Evolutionary conservation across 208 protist genomes (phyloP).

Genomic region (Acanthamoeba castellanii): DNA sequence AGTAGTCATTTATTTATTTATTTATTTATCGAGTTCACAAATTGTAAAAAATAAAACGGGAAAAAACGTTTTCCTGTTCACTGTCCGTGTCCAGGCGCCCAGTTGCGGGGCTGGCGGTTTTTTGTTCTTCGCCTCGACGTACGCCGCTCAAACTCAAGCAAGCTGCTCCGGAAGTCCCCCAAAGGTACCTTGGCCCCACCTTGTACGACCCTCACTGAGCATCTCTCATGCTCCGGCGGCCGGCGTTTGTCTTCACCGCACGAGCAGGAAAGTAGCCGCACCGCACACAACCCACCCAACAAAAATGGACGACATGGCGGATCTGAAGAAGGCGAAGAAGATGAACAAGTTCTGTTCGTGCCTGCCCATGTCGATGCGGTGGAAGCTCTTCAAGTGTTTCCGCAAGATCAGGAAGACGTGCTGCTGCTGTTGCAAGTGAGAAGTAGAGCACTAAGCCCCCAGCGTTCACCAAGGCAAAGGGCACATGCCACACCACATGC

Average conservation of each 20-base stretch:
- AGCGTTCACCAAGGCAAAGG: neutral
- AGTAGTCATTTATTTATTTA: neutral
- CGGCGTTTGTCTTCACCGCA: too few relatives aligned
- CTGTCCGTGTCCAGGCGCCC: neutral
- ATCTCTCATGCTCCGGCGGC: too few relatives aligned
- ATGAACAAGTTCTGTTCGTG: constrained; percentile 47
- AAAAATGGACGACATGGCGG: neutral
- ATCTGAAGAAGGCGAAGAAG: constrained; percentile 15
- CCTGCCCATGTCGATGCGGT: neutral
- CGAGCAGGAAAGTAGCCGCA: too few relatives aligned
- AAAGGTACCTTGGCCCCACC: too few relatives aligned
- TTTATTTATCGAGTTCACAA: neutral
- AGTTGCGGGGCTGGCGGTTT: too few relatives aligned
- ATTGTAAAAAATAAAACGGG: neutral
- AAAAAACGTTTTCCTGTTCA: neutral
- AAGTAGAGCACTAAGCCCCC: too few relatives aligned
- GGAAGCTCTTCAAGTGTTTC: constrained; percentile 63
- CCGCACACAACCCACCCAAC: neutral
- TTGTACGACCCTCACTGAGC: too few relatives aligned
- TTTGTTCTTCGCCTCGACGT: too few relatives aligned
- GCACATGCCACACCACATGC: too few relatives aligned
- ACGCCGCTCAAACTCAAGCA: too few relatives aligned
- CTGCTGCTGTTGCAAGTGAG: constrained; percentile 34
- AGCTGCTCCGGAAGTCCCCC: too few relatives aligned
- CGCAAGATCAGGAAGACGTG: constrained; percentile 34